Percentiles rank a stretch among this genome's conserved stretches.
Conservation (phyloP, 805 yeast species). For the Metschnikowia chrysomelidarum region DNA sequence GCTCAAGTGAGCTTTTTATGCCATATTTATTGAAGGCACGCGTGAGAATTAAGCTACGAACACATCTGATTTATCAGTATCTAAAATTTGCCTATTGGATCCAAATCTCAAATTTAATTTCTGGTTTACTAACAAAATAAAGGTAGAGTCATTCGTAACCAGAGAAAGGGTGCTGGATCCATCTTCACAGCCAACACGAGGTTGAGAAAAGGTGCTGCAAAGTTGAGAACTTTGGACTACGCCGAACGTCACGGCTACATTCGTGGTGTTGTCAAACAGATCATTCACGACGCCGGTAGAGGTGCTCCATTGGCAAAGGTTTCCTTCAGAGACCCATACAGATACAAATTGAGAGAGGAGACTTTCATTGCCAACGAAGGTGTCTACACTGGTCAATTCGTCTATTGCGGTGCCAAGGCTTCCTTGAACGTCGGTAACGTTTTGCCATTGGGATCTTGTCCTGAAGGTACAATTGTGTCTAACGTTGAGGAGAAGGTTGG, state of each 20-base stretch:
- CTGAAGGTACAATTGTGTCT: constrained; percentile 99
- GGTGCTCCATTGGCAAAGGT: constrained; percentile 99
- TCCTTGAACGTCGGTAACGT: constrained; percentile 96
- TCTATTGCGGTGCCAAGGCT: constrained; percentile 99
- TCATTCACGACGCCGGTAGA: constrained; percentile 99
- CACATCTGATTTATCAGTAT: no score
- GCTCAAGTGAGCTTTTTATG: no score
- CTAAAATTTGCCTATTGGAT: no score
- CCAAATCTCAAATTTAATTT: no score
- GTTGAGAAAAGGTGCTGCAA: constrained; percentile 99
- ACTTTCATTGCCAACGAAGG: constrained; percentile 99
- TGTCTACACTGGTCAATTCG: constrained; percentile 98
- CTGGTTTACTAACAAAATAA: constrained; percentile 15
- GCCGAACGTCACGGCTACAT: constrained; percentile 99
- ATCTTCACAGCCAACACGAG: constrained; percentile 99
- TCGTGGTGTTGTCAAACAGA: constrained; percentile 98
- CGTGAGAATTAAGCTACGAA: no score
- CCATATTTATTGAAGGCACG: no score
- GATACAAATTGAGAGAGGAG: constrained; percentile 96
- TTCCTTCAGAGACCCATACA: constrained; percentile 86
- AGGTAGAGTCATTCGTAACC: constrained; percentile 99
- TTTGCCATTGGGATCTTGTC: constrained; percentile 93
- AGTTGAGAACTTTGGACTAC: constrained; percentile 97
- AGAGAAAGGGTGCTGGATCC: constrained; percentile 99
- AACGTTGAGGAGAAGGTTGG: constrained; percentile 98